These are phyloP conservation scores for Monosporascus sp. DNA, from an alignment of 2,329 filamentous ascomycete genomes.

Conservation along the genomic window DNA sequence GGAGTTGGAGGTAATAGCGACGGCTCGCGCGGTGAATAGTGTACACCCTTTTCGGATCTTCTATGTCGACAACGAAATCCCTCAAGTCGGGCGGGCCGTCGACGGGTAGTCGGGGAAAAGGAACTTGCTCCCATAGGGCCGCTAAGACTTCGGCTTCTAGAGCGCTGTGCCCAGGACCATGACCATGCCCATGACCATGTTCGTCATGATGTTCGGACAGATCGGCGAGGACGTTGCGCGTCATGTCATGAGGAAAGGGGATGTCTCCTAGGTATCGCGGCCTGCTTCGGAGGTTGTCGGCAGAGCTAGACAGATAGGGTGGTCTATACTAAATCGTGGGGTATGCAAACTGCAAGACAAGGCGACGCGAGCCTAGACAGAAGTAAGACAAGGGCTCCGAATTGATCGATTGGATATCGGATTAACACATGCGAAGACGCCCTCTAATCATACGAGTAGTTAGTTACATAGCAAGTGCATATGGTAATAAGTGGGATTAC, in stretches of 20 bases:
- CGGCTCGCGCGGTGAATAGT: constrained; percentile 55
- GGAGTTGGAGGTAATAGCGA: constrained; percentile 58
- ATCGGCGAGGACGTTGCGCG: neutral
- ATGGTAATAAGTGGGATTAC: neutral
- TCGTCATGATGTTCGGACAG: constrained; percentile 36
- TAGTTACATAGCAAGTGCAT: neutral
- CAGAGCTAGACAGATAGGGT: too few species aligned
- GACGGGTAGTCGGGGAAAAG: constrained; percentile 52
- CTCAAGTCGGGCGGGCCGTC: constrained; percentile 57
- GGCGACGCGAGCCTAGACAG: neutral
- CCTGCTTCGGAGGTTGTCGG: neutral
- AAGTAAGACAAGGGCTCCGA: too few species aligned
- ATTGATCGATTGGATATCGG: too few species aligned
- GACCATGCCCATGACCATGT: constrained; percentile 34
- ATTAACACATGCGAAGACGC: too few species aligned
- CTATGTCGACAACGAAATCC: constrained; percentile 50
- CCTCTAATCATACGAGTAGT: too few species aligned
- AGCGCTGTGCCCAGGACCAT: constrained; percentile 25
- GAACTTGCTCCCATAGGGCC: constrained; percentile 57
- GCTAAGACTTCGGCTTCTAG: constrained; percentile 46
- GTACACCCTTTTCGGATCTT: constrained; percentile 58
- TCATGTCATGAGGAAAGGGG: neutral
- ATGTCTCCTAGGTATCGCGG: neutral
- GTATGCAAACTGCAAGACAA: neutral
- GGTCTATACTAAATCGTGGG: too few species aligned